phyloP scores from a whole-genome alignment of 2,329 filamentous ascomycete species.

The Aspergillus fumigatiaffinis region DNA sequence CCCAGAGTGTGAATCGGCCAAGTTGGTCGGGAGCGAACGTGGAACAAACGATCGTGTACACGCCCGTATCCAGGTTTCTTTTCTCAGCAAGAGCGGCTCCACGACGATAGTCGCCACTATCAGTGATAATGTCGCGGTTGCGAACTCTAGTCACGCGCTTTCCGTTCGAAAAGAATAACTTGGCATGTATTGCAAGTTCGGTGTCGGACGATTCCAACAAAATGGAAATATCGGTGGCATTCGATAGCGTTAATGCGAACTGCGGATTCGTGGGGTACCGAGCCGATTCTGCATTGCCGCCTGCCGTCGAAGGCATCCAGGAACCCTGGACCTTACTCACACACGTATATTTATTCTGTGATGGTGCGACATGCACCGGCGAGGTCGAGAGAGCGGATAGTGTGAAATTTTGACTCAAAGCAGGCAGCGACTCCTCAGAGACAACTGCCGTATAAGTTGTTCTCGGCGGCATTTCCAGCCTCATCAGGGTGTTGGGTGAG shows the following conservation, averaged over 20 bases:
- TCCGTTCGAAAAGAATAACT: conserved; percentile 73
- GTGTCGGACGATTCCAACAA: conserved; percentile 65
- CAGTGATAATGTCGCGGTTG: conserved; percentile 71
- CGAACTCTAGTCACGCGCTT: conserved; percentile 65
- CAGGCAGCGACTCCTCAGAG: conserved; percentile 73
- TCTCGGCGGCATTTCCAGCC: conserved; percentile 58
- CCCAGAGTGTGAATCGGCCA: conserved; percentile 68
- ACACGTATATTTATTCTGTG: conserved; percentile 57
- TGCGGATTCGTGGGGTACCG: conserved; percentile 85
- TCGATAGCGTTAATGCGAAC: conserved; percentile 62
- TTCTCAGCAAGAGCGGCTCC: conserved; percentile 69
- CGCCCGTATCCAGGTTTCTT: conserved; percentile 60
- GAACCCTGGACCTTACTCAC: conserved; percentile 57
- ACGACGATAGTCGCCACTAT: conserved; percentile 84
- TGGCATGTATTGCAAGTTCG: conserved; percentile 76
- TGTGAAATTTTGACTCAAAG: conserved; percentile 76
- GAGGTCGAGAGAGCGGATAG: conserved; percentile 73
- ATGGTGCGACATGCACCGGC: conserved; percentile 58
- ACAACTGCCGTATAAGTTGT: conserved; percentile 62
- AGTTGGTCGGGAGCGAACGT: conserved; percentile 80
- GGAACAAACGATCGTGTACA: conserved; percentile 84
- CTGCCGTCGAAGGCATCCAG: conserved; percentile 78
- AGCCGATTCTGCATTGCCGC: conserved; percentile 74
- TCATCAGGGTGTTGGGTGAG: conserved; percentile 84
- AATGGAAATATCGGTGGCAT: conserved; percentile 62